These are phyloP conservation scores for Themeda triandra DNA, from an alignment of 176 grass and related monocot species.

Conservation along the genomic window DNA sequence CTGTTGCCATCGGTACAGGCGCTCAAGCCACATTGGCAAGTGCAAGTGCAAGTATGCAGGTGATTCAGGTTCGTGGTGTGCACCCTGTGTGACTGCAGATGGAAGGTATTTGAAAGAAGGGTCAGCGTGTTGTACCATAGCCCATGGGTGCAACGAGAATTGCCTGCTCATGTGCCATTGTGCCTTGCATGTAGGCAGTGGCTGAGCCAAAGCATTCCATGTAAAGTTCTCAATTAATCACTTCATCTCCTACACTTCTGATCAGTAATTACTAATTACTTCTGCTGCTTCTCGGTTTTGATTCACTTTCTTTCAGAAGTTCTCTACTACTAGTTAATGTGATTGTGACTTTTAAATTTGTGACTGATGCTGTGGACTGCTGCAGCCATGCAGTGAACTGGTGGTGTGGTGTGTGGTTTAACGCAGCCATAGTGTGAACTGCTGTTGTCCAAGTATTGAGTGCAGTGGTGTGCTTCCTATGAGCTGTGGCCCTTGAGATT, in stretches of 20 bases:
- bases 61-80: not conserved
- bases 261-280: not conserved
- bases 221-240: not conserved
- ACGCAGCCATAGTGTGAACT: too few species aligned
- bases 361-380: too few species aligned
- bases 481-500: too few species aligned
- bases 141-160: not conserved
- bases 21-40: too few species aligned
- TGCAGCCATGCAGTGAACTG: too few species aligned
- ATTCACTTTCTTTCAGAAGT: not conserved
- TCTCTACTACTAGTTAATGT: too few species aligned
- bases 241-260: not conserved
- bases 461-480: too few species aligned
- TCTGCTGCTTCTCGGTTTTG: not conserved
- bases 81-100: not conserved
- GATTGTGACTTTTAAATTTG: too few species aligned
- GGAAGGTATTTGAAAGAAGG: not conserved
- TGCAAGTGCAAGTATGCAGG: not conserved
- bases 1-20: too few species aligned
- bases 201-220: not conserved
- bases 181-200: not conserved
- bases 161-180: not conserved
- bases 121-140: not conserved
- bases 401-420: too few species aligned
- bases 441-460: too few species aligned